These are phyloP conservation scores for Colletotrichum falcatum DNA, from an alignment of 2,329 filamentous ascomycete genomes.

Conservation along the genomic window DNA sequence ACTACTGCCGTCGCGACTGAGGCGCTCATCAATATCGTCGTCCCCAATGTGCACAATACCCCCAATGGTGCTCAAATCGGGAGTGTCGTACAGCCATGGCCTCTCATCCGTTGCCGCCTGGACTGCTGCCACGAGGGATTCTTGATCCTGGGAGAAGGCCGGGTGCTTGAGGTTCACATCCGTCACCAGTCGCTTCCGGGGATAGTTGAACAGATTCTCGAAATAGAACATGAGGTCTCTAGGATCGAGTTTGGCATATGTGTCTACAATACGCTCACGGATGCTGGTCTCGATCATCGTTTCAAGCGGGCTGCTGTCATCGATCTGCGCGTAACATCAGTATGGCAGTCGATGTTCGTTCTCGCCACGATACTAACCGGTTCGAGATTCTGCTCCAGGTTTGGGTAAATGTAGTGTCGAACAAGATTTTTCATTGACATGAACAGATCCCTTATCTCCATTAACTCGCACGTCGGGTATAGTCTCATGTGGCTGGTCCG, in stretches of 20 bases:
- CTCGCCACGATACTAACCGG: slow-evolving; percentile 47
- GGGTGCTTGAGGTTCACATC: slow-evolving; percentile 56
- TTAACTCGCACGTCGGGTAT: slow-evolving; percentile 57
- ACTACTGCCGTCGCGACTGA: slow-evolving; percentile 52
- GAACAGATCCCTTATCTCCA: slow-evolving; percentile 60
- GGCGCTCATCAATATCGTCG: slow-evolving; percentile 49
- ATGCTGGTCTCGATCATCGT: slow-evolving; percentile 40
- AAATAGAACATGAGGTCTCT: slow-evolving; percentile 63
- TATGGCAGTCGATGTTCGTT: not conserved
- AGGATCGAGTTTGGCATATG: slow-evolving; percentile 63
- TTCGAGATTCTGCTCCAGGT: slow-evolving; percentile 53
- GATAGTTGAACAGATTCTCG: slow-evolving; percentile 59
- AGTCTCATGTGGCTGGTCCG: slow-evolving; percentile 58
- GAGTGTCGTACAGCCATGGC: slow-evolving; percentile 48
- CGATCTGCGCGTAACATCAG: slow-evolving; percentile 17
- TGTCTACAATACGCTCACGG: slow-evolving; percentile 54
- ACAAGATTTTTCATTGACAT: slow-evolving; percentile 59
- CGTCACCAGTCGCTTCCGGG: slow-evolving; percentile 57
- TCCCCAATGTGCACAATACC: slow-evolving; percentile 57
- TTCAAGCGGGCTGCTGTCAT: slow-evolving; percentile 30
- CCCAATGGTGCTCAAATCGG: slow-evolving; percentile 49
- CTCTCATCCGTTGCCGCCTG: slow-evolving; percentile 55
- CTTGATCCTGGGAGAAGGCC: slow-evolving; percentile 58
- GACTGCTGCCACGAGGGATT: slow-evolving; percentile 57
- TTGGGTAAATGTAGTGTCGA: slow-evolving; percentile 60